Base-by-base conservation (phyloP, 1,284 basidiomycete species). In the Blastosporella zonata region DNA sequence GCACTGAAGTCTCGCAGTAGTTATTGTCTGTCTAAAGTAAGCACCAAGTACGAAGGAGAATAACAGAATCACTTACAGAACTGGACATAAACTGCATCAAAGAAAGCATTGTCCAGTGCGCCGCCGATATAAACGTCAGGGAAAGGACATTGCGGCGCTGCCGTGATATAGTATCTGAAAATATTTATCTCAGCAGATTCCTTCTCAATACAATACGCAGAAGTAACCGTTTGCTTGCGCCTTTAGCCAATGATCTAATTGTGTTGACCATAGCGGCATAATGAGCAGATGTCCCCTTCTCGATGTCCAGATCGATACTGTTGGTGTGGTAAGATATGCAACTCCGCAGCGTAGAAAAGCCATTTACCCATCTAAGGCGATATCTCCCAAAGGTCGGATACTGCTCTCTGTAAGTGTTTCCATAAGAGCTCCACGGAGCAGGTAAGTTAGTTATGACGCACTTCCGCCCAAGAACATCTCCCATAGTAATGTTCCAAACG, bases 221-320 rank as follows among this genome's bases (percentile, higher is more conserved):
- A 10, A 49, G 29, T 25, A 33, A 60, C 61, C 53, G 55, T 64
- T 83, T 83, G 58, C 61, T 68, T 18, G 74, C 77, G 18, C 70
- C 68, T 33, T 69, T 59, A 41, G 74, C 70, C 48, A 76, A 71
- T 1, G 67, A 63, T 15, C 78, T 68, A 22, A 84, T 68, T 47
- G 70, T 68, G 35, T 68, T 77, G 18, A 83, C 70, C 57, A 84
- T 81, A 0, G 77, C 66, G 15, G 67, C 63, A 60, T 63, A 65
- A 47, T 59, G 59, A 21, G 58, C 55, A 10, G 56, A 51, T 6
- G 56, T 54, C 3, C 82, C 82, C 28, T 76, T 75, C 65, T 84
- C 82, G 49, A 84, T 81, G 59, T 84, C 82, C 47, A 84, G 64
- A 56, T 84, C 82, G 46, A 84, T 63, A 18, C 80, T 81, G 44